A percentile compares a stretch with the other conserved stretches of the same genome.
Conservation (phyloP, 2,329 filamentous ascomycete species). For the Aspergillus alliaceus region DNA sequence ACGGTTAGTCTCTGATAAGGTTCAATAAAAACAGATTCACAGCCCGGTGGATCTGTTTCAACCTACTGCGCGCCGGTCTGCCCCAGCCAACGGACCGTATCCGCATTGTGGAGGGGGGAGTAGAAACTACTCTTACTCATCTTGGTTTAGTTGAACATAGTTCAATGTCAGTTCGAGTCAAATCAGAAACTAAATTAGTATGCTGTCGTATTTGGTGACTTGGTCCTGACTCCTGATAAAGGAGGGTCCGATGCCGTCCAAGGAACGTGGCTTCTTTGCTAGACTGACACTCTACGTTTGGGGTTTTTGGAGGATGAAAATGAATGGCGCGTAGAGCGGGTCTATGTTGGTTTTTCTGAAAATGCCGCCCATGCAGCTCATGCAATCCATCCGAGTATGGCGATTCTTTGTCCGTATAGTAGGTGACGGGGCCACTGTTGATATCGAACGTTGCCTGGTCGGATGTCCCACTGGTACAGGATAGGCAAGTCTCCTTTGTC, state of each 20-base stretch:
- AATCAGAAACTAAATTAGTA: not conserved
- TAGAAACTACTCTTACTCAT: not conserved
- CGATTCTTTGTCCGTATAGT: not conserved
- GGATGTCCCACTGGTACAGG: not conserved
- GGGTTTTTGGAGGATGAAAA: not conserved
- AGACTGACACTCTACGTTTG: not conserved
- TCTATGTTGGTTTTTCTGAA: not conserved
- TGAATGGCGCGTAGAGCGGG: not conserved
- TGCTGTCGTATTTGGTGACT: not conserved
- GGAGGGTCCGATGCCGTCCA: not conserved
- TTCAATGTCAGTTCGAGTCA: not conserved
- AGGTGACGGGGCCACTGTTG: not conserved
- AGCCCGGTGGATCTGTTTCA: constrained; percentile 9
- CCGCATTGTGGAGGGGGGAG: constrained; percentile 8
- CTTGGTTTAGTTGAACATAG: not conserved
- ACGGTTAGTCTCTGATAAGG: not conserved
- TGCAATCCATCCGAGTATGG: not conserved
- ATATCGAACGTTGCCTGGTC: not conserved
- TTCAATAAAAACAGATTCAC: not conserved
- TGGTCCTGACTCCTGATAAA: too few species aligned
- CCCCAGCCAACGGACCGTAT: constrained; percentile 15
- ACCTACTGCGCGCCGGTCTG: constrained; percentile 12
- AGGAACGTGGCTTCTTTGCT: not conserved
- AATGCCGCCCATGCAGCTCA: too few species aligned
- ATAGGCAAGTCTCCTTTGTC: not conserved